These are phyloP conservation scores for Botrytis paeoniae DNA, from an alignment of 2,329 filamentous ascomycete species.

Conservation along the genomic window DNA sequence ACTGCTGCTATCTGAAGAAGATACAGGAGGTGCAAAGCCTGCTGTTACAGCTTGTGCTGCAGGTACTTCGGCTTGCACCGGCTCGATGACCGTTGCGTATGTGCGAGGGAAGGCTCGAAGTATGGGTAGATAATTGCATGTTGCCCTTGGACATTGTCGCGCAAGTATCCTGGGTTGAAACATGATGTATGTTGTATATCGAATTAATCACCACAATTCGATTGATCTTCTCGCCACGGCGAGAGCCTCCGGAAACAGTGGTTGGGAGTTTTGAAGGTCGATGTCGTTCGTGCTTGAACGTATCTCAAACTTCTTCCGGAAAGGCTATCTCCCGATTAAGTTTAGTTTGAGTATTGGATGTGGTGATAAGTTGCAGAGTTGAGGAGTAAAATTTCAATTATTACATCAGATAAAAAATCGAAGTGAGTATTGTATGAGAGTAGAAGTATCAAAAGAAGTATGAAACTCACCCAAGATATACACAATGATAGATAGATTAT, in stretches of 20 bases:
- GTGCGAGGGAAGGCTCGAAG: constrained; percentile 45
- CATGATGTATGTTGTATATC: constrained; percentile 45
- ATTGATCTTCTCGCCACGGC: constrained; percentile 22
- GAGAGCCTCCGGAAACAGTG: constrained; percentile 11
- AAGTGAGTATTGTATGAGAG: neutral
- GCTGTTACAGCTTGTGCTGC: constrained; percentile 39
- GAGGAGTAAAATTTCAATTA: neutral
- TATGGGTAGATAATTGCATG: constrained; percentile 47
- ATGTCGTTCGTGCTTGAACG: constrained; percentile 15
- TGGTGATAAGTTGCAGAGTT: neutral
- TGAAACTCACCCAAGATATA: neutral
- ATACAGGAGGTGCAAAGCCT: constrained; percentile 46
- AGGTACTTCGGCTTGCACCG: constrained; percentile 39
- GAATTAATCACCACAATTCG: constrained; percentile 12
- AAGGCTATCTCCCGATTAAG: constrained; percentile 15
- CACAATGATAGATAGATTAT: too few relatives aligned
- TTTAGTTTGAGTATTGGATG: constrained; percentile 11
- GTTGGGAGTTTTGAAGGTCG: constrained; percentile 10
- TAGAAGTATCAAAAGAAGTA: neutral
- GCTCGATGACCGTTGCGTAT: constrained; percentile 49
- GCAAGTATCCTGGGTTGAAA: constrained; percentile 63
- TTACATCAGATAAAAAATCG: neutral
- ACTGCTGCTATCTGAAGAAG: constrained; percentile 40
- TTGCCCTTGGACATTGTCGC: constrained; percentile 42
- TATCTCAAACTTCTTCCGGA: constrained; percentile 18